Percentiles rank a stretch among this genome's conserved stretches.
Conservation (phyloP, 2,329 filamentous ascomycete species). For the Teratosphaeria pseudoeucalypti region DNA sequence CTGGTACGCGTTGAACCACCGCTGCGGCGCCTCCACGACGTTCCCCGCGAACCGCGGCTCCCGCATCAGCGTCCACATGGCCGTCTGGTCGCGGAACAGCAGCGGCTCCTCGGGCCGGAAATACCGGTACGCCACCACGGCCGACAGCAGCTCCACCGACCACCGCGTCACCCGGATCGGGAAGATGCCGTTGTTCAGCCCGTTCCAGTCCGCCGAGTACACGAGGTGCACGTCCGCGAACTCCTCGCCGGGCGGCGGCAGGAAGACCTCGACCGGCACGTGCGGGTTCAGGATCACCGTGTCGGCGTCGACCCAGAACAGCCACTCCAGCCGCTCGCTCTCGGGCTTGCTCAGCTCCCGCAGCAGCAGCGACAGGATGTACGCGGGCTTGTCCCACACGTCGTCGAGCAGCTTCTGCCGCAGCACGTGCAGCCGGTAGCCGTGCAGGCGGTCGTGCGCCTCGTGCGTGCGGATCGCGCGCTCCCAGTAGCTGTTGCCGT, state of each 20-base stretch:
- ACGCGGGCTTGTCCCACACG: constrained; percentile 37
- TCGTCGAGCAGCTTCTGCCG: constrained; percentile 33
- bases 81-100: constrained; percentile 31
- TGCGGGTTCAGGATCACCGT: constrained; percentile 35
- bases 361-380: constrained; percentile 32
- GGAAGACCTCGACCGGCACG: constrained; percentile 30
- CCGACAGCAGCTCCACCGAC: constrained; percentile 30
- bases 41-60: constrained; percentile 24
- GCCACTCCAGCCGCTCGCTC: constrained; percentile 31
- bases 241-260: constrained; percentile 25
- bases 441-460: constrained; percentile 30
- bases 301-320: constrained; percentile 37
- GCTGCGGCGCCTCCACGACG: constrained; percentile 29
- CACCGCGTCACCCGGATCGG: constrained; percentile 30
- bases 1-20: constrained; percentile 37
- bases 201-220: constrained; percentile 31
- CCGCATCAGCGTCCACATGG: constrained; percentile 30
- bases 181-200: constrained; percentile 36
- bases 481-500: constrained; percentile 30
- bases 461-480: constrained; percentile 33
- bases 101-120: constrained; percentile 28
- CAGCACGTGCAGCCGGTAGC: constrained; percentile 34
- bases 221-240: constrained; percentile 29
- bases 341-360: constrained; percentile 29
- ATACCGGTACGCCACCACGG: constrained; percentile 30